Evolutionary conservation across 805 yeast genomes (phyloP).

Genomic region (Candida maltosa): DNA sequence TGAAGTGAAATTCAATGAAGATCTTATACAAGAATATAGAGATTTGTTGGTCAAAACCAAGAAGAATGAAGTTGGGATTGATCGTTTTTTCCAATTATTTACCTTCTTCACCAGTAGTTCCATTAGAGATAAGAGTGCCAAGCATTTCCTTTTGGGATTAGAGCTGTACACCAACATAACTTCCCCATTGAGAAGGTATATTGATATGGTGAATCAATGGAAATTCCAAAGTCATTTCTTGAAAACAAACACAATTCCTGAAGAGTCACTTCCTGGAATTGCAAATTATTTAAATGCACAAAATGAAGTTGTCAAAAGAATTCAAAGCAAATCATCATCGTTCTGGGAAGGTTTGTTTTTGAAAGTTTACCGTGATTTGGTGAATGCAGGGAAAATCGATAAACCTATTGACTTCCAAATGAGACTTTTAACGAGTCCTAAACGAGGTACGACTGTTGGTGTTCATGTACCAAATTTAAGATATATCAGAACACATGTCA

Average conservation of each 20-base stretch:
- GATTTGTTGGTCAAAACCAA: slow-evolving; percentile 13
- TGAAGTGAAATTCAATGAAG: slow-evolving; percentile 21
- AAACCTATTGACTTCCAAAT: slow-evolving; percentile 20
- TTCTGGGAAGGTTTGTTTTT: slow-evolving; percentile 40
- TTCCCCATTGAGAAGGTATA: slow-evolving; percentile 82
- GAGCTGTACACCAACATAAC: slow-evolving; percentile 69
- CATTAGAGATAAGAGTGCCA: background rate
- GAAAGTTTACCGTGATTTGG: slow-evolving; percentile 20
- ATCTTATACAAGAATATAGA: slow-evolving; percentile 22
- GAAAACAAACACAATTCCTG: slow-evolving; percentile 1
- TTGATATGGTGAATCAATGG: slow-evolving; percentile 80
- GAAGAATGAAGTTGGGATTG: too few relatives aligned
- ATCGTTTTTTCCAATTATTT: slow-evolving; percentile 1
- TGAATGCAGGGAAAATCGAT: slow-evolving; percentile 12
- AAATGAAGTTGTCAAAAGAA: background rate
- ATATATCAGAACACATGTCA: slow-evolving; percentile 17
- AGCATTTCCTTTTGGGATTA: slow-evolving; percentile 48
- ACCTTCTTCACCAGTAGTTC: slow-evolving; percentile 3
- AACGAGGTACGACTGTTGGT: slow-evolving; percentile 19
- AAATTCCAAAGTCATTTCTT: slow-evolving; percentile 41
- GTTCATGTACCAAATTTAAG: slow-evolving; percentile 26
- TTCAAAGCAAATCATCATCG: slow-evolving; percentile 1
- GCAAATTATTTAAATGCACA: slow-evolving; percentile 6
- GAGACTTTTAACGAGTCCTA: slow-evolving; percentile 18
- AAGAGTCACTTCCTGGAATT: slow-evolving; percentile 4